Conservation (phyloP, 352 stramenopile genomes). For the Heterotrichella gracilis region DNA sequence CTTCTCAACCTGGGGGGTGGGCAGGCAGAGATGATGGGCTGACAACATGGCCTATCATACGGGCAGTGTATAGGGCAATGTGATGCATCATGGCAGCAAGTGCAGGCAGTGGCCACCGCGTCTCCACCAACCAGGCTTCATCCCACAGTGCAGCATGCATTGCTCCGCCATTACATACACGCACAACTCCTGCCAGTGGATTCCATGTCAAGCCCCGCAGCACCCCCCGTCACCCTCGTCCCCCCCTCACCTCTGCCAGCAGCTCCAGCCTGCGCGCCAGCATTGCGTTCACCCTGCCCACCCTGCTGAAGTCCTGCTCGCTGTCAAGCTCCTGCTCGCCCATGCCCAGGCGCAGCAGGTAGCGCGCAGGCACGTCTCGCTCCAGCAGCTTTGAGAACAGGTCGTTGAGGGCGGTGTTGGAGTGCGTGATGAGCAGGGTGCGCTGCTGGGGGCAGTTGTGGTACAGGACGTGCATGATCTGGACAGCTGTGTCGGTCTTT, state of each 20-base stretch:
- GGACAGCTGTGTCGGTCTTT: constrained; percentile 70
- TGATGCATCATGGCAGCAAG: no score
- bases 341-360: constrained; percentile 53
- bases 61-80: no score
- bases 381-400: constrained; percentile 62
- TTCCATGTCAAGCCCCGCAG: no score
- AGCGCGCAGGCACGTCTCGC: constrained; percentile 27
- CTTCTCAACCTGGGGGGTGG: no score
- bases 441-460: constrained; percentile 41
- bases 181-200: no score
- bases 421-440: constrained; percentile 66
- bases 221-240: no score
- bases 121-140: no score
- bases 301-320: constrained; percentile 48
- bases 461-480: constrained; percentile 63
- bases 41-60: no score
- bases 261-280: constrained; percentile 34
- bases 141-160: no score
- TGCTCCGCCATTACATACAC: no score
- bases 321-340: constrained; percentile 29
- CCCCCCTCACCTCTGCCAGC: constrained; percentile 52
- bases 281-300: constrained; percentile 51
- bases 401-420: constrained; percentile 63
- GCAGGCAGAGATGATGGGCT: no score
- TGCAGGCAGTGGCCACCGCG: no score